A percentile compares a stretch with the other conserved stretches of the same genome.
Evolutionary conservation across 805 yeast species (phyloP).

Genomic region (Metschnikowia hibisci): DNA sequence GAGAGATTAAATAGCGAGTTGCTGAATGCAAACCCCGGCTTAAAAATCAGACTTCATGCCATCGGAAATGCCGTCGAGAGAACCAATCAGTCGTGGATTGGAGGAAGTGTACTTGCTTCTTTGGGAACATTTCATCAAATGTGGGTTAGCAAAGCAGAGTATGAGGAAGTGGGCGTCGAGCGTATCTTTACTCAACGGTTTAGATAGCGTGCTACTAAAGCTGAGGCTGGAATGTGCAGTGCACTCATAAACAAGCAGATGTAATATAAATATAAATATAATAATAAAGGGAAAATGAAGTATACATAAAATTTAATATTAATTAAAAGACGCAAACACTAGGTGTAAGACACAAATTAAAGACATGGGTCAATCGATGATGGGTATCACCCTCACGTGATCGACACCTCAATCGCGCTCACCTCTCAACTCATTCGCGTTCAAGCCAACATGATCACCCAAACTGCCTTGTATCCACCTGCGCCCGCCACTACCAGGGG

Average conservation of each 20-base stretch:
- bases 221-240: too few relatives aligned
- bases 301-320: too few relatives aligned
- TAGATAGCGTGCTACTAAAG: constrained; percentile 39
- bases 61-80: constrained; percentile 77
- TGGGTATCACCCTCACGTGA: too few relatives aligned
- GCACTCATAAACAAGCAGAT: too few relatives aligned
- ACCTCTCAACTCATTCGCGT: not conserved
- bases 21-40: constrained; percentile 68
- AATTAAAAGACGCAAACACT: too few relatives aligned
- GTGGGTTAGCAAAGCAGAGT: constrained; percentile 88
- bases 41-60: constrained; percentile 79
- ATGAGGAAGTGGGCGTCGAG: constrained; percentile 83
- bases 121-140: constrained; percentile 92
- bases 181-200: constrained; percentile 77
- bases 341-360: too few relatives aligned
- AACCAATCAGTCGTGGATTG: constrained; percentile 82
- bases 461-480: constrained; percentile 53
- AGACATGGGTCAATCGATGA: too few relatives aligned
- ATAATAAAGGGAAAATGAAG: too few relatives aligned
- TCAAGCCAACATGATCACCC: constrained; percentile 21
- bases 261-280: too few relatives aligned
- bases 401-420: too few relatives aligned
- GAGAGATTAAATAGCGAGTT: constrained; percentile 74
- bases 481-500: constrained; percentile 77
- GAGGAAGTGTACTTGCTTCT: constrained; percentile 84